Evolutionary conservation across 768 basidiomycete genomes (phyloP).

Genomic region (Kwoniella dejecticola): DNA sequence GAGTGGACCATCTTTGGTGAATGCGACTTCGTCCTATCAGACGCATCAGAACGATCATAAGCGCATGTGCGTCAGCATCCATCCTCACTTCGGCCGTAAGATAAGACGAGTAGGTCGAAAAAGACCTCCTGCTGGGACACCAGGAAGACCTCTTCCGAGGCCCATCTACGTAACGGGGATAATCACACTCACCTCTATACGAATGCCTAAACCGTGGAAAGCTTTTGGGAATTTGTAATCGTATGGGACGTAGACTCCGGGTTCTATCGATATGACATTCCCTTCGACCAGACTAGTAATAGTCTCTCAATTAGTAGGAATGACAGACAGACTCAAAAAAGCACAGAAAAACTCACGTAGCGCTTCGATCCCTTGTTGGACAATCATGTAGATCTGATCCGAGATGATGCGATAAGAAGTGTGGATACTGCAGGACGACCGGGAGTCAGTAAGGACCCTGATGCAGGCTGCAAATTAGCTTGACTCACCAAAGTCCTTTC

Average conservation of each 20-base stretch:
- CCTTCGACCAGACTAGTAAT: slow-evolving; percentile 66
- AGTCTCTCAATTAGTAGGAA: slow-evolving; percentile 10
- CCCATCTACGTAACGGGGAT: too few relatives aligned
- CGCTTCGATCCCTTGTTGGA: slow-evolving; percentile 50
- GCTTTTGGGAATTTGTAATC: slow-evolving; percentile 74
- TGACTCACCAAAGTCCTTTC: slow-evolving; percentile 62
- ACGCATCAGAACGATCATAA: too few relatives aligned
- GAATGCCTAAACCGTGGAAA: slow-evolving; percentile 87
- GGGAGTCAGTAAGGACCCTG: too few relatives aligned
- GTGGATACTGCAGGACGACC: slow-evolving; percentile 88
- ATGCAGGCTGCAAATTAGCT: neutral
- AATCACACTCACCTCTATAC: slow-evolving; percentile 70
- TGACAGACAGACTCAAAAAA: neutral
- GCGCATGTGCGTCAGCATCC: neutral
- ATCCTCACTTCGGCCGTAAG: neutral
- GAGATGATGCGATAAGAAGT: slow-evolving; percentile 87
- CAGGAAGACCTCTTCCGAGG: neutral
- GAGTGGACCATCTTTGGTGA: slow-evolving; percentile 46
- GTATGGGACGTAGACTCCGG: slow-evolving; percentile 86
- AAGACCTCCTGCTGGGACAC: too few relatives aligned
- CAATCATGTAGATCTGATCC: slow-evolving; percentile 95
- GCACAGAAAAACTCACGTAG: slow-evolving; percentile 51
- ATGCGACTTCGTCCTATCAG: slow-evolving; percentile 54
- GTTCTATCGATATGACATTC: slow-evolving; percentile 88
- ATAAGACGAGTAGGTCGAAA: too few relatives aligned